A percentile compares a stretch with the other conserved stretches of the same genome.
These are phyloP conservation scores for Cochlearia excelsa DNA, from an alignment of 345 rosid genomes.

Conservation along the genomic window DNA sequence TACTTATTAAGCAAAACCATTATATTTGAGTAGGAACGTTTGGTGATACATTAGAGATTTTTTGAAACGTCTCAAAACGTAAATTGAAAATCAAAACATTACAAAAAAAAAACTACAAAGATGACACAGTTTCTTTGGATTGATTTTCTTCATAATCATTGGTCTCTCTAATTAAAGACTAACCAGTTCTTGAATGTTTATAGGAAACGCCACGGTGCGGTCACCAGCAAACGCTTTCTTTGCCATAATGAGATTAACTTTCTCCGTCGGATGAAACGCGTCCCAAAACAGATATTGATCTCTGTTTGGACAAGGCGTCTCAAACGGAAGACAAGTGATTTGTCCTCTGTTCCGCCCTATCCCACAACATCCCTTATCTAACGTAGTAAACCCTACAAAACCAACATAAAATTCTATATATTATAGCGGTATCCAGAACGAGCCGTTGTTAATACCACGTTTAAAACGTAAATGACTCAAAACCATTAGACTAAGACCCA, in stretches of 20 bases:
- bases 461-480: too few relatives aligned
- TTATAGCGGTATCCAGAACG: too few relatives aligned
- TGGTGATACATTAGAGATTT: too few relatives aligned
- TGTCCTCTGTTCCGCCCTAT: slow-evolving; percentile 87
- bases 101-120: slow-evolving; percentile 3
- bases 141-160: neutral
- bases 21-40: too few relatives aligned
- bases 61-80: neutral
- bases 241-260: slow-evolving; percentile 75
- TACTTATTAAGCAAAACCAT: too few relatives aligned
- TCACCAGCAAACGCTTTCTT: slow-evolving; percentile 70
- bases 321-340: slow-evolving; percentile 88
- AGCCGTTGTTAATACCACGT: too few relatives aligned
- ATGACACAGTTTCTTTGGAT: slow-evolving; percentile 4
- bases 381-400: slow-evolving; percentile 60
- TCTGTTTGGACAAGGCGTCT: slow-evolving; percentile 75
- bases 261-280: slow-evolving; percentile 92
- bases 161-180: slow-evolving; percentile 34
- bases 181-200: slow-evolving; percentile 76
- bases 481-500: neutral
- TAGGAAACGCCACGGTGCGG: slow-evolving; percentile 51
- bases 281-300: slow-evolving; percentile 87
- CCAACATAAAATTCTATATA: neutral
- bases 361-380: slow-evolving; percentile 84
- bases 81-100: slow-evolving; percentile 9